Percentiles rank a stretch among this genome's conserved stretches.
Conservation (phyloP, 345 rosid species). For the Populus deltoides region DNA sequence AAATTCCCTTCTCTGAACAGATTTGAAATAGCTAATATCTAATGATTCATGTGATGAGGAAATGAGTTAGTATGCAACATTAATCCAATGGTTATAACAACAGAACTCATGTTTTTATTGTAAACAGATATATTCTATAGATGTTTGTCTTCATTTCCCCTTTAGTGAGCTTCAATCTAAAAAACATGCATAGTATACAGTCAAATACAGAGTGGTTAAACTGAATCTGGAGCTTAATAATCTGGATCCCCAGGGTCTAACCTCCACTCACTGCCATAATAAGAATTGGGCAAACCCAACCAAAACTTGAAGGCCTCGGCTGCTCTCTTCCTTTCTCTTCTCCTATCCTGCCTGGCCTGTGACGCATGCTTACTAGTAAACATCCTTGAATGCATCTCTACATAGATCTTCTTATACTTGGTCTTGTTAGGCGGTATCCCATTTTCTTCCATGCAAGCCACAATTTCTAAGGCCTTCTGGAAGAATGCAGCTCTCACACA, state of each 20-base stretch:
- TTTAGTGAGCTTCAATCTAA: neutral
- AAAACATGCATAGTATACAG: neutral
- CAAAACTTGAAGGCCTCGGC: constrained; percentile 98
- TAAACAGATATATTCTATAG: neutral
- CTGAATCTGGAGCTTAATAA: constrained; percentile 11
- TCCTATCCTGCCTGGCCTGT: constrained; percentile 69
- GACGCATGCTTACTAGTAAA: constrained; percentile 96
- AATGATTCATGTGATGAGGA: neutral
- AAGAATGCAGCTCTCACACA: constrained; percentile 91
- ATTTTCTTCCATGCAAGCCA: constrained; percentile 91
- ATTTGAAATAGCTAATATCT: too few relatives aligned
- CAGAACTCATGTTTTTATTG: neutral
- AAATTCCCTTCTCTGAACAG: too few relatives aligned
- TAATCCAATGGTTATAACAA: neutral
- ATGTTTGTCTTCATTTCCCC: constrained; percentile 2
- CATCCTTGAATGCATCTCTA: constrained; percentile 96
- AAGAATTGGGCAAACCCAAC: constrained; percentile 91
- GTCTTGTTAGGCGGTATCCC: constrained; percentile 84
- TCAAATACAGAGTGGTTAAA: neutral
- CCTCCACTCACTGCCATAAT: constrained; percentile 85
- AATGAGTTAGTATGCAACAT: neutral
- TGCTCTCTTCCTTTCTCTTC: constrained; percentile 78
- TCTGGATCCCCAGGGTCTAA: constrained; percentile 36
- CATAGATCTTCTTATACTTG: constrained; percentile 78
- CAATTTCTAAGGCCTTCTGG: constrained; percentile 80